Conservation (phyloP, 2,329 filamentous ascomycete species). For the Cordyceps farinosa region DNA sequence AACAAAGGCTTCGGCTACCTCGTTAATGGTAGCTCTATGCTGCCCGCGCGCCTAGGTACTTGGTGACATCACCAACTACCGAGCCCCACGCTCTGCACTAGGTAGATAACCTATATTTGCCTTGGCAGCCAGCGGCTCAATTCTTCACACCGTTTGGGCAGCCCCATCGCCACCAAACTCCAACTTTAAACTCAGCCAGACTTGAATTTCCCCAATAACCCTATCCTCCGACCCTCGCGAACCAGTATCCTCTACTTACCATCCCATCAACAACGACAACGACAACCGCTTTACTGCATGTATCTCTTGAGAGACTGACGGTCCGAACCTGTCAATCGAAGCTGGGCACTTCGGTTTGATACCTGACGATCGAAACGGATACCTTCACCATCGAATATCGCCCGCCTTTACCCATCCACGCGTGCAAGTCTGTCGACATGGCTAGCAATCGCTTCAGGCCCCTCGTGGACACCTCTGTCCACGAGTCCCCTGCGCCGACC, state of each 20-base stretch:
- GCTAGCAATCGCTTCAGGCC: slow-evolving; percentile 32
- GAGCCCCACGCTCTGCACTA: too few relatives aligned
- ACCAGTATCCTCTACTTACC: too few relatives aligned
- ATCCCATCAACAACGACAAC: not conserved
- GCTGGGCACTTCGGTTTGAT: slow-evolving; percentile 13
- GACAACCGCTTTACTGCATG: not conserved
- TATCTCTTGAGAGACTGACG: not conserved
- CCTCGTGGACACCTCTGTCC: slow-evolving; percentile 22
- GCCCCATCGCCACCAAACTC: too few relatives aligned
- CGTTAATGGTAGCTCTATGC: too few relatives aligned
- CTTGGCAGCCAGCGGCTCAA: too few relatives aligned
- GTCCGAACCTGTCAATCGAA: not conserved
- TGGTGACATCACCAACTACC: slow-evolving; percentile 1
- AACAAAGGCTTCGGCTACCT: not conserved
- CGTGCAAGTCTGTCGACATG: slow-evolving; percentile 24
- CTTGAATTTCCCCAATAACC: too few relatives aligned
- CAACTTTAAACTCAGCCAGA: too few relatives aligned
- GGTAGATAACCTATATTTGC: too few relatives aligned
- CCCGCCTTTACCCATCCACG: not conserved
- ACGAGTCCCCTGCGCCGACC: slow-evolving; percentile 13
- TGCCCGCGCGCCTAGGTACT: too few relatives aligned
- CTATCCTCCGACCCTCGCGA: too few relatives aligned
- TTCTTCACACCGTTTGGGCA: too few relatives aligned
- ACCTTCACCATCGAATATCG: not conserved
- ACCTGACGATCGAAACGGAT: not conserved